phyloP scores from a whole-genome alignment of 148 eudicot species.

The Silene conica region DNA sequence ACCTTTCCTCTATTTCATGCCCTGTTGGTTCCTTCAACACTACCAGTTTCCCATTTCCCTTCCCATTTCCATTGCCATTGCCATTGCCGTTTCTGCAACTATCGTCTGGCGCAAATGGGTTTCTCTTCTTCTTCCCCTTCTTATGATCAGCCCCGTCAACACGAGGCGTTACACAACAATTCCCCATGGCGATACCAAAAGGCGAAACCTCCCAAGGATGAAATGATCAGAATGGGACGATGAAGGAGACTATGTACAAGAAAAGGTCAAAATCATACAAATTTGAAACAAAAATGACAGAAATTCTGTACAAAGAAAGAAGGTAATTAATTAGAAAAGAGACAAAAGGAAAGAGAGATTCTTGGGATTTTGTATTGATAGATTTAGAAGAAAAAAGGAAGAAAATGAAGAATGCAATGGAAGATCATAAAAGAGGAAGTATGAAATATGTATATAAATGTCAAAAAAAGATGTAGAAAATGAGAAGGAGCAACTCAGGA shows the following conservation, averaged over 20 bases:
- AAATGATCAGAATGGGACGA: too few relatives aligned
- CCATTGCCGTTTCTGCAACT: not conserved
- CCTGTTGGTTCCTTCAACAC: constrained; percentile 51
- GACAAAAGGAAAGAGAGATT: constrained; percentile 18
- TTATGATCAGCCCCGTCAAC: constrained; percentile 21
- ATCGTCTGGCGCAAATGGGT: constrained; percentile 24
- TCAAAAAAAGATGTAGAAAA: not conserved
- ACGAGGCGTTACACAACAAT: constrained; percentile 41
- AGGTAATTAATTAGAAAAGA: too few relatives aligned
- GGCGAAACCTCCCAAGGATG: too few relatives aligned
- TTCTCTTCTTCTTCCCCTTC: constrained; percentile 27
- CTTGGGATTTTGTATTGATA: constrained; percentile 13
- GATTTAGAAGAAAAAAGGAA: constrained; percentile 8
- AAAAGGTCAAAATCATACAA: too few relatives aligned
- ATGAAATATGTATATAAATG: not conserved
- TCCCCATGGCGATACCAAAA: constrained; percentile 33
- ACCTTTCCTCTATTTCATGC: constrained; percentile 32
- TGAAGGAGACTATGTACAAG: too few relatives aligned
- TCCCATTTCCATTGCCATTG: constrained; percentile 12
- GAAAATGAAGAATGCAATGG: not conserved
- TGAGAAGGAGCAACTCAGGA: not conserved
- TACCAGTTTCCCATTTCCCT: constrained; percentile 22
- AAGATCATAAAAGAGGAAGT: not conserved
- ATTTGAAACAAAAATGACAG: too few relatives aligned
- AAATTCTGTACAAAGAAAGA: not conserved